Conservation (phyloP, 1,284 basidiomycete species). For the Puccinia coronata region DNA sequence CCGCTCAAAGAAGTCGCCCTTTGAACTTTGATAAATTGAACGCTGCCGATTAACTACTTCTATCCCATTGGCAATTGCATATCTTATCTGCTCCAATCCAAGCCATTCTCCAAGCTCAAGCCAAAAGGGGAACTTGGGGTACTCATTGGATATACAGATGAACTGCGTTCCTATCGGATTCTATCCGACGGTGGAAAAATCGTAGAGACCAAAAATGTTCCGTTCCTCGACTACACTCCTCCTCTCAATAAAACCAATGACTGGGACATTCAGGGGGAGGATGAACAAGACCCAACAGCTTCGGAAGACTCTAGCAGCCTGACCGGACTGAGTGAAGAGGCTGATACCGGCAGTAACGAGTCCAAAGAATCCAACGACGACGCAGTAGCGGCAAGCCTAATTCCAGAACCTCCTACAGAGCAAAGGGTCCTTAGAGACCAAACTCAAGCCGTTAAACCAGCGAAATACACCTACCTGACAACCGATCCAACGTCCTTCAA, state of each 20-base stretch:
- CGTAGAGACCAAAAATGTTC: not conserved
- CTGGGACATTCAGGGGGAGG: not conserved
- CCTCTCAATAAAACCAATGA: not conserved
- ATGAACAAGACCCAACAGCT: not conserved
- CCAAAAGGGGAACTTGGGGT: not conserved
- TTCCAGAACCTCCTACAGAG: not conserved
- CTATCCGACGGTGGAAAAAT: not conserved
- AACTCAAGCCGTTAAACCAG: not conserved
- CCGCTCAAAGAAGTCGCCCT: not conserved
- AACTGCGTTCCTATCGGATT: conserved; percentile 12
- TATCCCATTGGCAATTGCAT: not conserved
- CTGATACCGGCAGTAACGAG: no score
- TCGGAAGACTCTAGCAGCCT: not conserved
- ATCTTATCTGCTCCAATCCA: not conserved
- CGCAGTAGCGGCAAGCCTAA: not conserved
- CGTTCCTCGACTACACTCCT: not conserved
- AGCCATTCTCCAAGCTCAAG: not conserved
- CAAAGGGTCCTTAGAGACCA: not conserved
- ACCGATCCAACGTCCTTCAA: not conserved
- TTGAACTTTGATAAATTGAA: not conserved
- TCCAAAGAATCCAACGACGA: not conserved
- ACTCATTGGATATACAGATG: not conserved
- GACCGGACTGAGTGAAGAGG: not conserved
- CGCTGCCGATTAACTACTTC: not conserved
- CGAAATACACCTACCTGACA: not conserved